A percentile compares a stretch with the other conserved stretches of the same genome.
Evolutionary conservation across 73 alveolate species (phyloP).

Genomic region (Tetrahymena borealis): DNA sequence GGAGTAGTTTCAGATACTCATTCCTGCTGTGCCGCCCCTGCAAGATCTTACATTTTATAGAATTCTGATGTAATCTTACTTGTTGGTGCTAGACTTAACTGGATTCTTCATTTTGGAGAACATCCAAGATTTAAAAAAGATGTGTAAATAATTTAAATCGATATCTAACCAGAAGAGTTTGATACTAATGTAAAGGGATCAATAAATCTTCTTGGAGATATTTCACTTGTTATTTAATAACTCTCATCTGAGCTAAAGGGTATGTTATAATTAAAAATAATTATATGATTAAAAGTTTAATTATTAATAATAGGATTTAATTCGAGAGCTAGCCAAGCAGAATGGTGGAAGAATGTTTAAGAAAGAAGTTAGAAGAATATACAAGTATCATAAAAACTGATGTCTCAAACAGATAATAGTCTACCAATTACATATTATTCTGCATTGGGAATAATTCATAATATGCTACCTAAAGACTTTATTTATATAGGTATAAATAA

Average conservation of each 20-base stretch:
- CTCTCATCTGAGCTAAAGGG: constrained; percentile 23
- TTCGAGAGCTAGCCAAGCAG: constrained; percentile 14
- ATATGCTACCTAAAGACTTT: constrained; percentile 53
- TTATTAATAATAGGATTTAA: background rate
- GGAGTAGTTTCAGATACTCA: constrained; percentile 72
- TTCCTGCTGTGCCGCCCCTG: constrained; percentile 56
- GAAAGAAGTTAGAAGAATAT: constrained; percentile 8
- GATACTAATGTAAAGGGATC: constrained; percentile 49
- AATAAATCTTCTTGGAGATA: constrained; percentile 58
- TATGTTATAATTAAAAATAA: background rate
- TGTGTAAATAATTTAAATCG: constrained; percentile 62
- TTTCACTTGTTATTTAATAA: constrained; percentile 14
- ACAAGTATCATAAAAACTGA: background rate
- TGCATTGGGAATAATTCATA: constrained; percentile 42
- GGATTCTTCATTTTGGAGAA: constrained; percentile 83
- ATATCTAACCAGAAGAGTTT: constrained; percentile 59
- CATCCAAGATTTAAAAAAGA: constrained; percentile 72
- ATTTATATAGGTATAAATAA: constrained; percentile 41
- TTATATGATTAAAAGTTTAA: background rate
- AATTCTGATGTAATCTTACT: constrained; percentile 76
- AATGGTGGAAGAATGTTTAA: constrained; percentile 22
- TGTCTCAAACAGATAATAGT: constrained; percentile 34
- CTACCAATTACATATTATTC: constrained; percentile 54
- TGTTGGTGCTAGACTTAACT: constrained; percentile 76
- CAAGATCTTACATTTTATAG: constrained; percentile 71